Base-by-base conservation (phyloP, 495 filamentous ascomycete genomes). In the Penicillium macrosclerotiorum region DNA sequence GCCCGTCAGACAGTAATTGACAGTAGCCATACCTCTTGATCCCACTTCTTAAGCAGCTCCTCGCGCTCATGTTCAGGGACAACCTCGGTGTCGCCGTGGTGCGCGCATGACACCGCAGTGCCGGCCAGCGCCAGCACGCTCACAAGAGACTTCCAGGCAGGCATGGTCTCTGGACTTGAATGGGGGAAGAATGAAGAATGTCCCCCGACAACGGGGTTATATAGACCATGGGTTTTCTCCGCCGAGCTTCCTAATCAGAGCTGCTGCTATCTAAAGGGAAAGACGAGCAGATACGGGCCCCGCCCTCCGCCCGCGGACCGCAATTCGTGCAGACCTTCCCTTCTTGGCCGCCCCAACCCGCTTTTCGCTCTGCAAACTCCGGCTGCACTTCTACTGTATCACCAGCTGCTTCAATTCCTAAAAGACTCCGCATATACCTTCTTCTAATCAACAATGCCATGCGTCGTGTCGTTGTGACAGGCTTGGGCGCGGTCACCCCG, bases 401-500 rank as follows among this genome's bases (percentile, higher is more conserved):
- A 30, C 31, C 29, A 34, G n/a, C n/a, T n/a, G n/a, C n/a, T n/a
- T n/a, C n/a, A n/a, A n/a, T n/a, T n/a, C n/a, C n/a, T n/a, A n/a
- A n/a, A n/a, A n/a, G n/a, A n/a, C n/a, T n/a, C n/a, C n/a, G n/a
- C n/a, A n/a, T n/a, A n/a, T n/a, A n/a, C n/a, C n/a, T n/a, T 45
- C 22, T 42, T 34, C 23, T n/a, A 36, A 33, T 45, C 35, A 19
- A 63, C 45, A 36, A 76, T 78, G 74, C 64, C 55, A 93, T 95
- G 92, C 85, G 91, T 68, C 84, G 89, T 54, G 93, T 97, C 55
- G 93, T 96, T 56, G 85, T 97, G 55, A 97, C 93, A 34, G 93
- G 93, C 60, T 75, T 98, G 39, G 93, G 93, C 31, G 88, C 89
- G 55, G 82, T 98, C 41, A 95, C 93, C 40, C 93, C 93, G 35